Percentiles rank a stretch among this genome's conserved stretches.
Conservation (phyloP, 2,329 filamentous ascomycete species). For the Gyromitra esculenta region DNA sequence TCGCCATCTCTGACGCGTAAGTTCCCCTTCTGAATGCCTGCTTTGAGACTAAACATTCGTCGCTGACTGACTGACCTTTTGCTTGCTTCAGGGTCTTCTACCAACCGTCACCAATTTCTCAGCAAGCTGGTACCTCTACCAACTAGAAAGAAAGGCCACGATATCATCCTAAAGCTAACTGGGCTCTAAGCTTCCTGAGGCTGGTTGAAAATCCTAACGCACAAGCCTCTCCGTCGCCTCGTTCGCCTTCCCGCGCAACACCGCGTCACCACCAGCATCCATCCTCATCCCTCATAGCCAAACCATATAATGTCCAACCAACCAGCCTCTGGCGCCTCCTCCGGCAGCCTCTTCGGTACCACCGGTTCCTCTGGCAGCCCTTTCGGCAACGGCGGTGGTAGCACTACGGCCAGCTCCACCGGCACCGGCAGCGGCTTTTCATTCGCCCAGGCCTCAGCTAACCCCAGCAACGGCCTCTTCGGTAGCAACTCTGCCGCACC, state of each 20-base stretch:
- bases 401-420: slow-evolving; percentile 4
- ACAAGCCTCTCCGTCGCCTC: neutral
- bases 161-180: neutral
- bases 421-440: slow-evolving; percentile 26
- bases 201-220: slow-evolving; percentile 4
- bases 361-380: slow-evolving; percentile 13
- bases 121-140: slow-evolving; percentile 8
- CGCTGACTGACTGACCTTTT: neutral
- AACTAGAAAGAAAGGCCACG: neutral
- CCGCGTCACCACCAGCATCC: neutral
- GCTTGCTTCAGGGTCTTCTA: neutral
- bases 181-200: neutral
- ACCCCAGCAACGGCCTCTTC: slow-evolving; percentile 20
- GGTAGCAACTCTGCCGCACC: slow-evolving; percentile 3
- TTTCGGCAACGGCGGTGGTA: slow-evolving; percentile 30
- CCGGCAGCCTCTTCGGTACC: slow-evolving; percentile 32
- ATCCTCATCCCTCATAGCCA: neutral
- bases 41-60: neutral
- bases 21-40: neutral
- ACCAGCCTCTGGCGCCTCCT: slow-evolving; percentile 38
- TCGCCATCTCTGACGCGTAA: slow-evolving; percentile 31
- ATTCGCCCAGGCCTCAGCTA: slow-evolving; percentile 7
- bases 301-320: slow-evolving; percentile 43
- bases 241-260: neutral
- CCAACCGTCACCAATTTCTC: neutral